Evolutionary conservation across 164 flowering plant genomes (phyloP).

Genomic region (Kalanchoe fedtschenkoi): DNA sequence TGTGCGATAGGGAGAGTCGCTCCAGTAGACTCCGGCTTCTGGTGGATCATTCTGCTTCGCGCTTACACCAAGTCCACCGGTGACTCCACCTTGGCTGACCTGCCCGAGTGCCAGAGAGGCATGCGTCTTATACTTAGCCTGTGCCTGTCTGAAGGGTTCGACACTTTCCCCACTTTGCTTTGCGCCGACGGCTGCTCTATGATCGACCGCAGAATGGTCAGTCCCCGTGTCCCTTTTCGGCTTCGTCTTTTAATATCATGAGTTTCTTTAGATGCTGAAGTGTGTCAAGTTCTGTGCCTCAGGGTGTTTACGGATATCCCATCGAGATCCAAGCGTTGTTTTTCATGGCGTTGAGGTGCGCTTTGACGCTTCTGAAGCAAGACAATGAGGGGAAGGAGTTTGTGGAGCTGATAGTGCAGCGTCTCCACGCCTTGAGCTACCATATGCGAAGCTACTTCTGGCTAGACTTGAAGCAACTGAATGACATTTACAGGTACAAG

Average conservation of each 20-base stretch:
- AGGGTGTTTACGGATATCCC: slow-evolving; percentile 6
- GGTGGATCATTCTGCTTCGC: not conserved
- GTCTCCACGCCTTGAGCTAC: slow-evolving; percentile 6
- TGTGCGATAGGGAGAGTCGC: not conserved
- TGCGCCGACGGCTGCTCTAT: not conserved
- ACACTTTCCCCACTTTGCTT: not conserved
- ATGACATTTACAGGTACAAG: slow-evolving; percentile 6
- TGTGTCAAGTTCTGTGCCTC: too few relatives aligned
- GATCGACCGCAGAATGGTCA: not conserved
- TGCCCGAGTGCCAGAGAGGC: not conserved
- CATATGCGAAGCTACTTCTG: slow-evolving; percentile 7
- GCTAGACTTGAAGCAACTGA: slow-evolving; percentile 3
- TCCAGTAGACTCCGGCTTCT: not conserved
- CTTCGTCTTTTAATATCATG: too few relatives aligned
- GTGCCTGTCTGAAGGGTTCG: not conserved
- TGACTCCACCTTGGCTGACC: not conserved
- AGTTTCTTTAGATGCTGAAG: too few relatives aligned
- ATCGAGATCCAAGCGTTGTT: slow-evolving; percentile 8
- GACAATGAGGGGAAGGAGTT: slow-evolving; percentile 5
- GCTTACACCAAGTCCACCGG: not conserved
- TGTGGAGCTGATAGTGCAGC: not conserved
- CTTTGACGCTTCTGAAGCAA: slow-evolving; percentile 1
- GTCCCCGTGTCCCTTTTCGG: too few relatives aligned
- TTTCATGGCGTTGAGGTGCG: slow-evolving; percentile 3
- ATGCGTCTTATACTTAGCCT: not conserved